Percentiles rank a stretch among this genome's conserved stretches.
Conservation (phyloP, 331 rosid genomes). For the Spiraea crenata region DNA sequence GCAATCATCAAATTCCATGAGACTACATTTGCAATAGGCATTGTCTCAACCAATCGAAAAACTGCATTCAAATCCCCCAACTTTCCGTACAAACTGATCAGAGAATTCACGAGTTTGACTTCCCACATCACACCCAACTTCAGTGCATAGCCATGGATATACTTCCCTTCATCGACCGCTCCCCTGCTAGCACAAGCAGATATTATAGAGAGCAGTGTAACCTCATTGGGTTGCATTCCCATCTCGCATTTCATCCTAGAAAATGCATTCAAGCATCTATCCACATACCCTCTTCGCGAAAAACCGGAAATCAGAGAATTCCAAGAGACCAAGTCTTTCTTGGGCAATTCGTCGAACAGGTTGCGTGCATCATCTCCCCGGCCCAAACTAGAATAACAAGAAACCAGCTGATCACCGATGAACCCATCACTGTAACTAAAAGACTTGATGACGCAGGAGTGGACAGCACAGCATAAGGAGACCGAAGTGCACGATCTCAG, state of each 20-base stretch:
- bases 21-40: conserved; percentile 15
- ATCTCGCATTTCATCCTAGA: conserved; percentile 34
- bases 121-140: conserved; percentile 25
- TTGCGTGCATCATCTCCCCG: conserved; percentile 29
- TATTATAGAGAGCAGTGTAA: conserved; percentile 11
- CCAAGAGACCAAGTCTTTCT: conserved; percentile 58
- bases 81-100: conserved; percentile 22
- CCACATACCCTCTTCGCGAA: conserved; percentile 27
- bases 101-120: conserved; percentile 22
- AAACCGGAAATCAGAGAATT: conserved; percentile 50
- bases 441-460: conserved; percentile 18
- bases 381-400: conserved; percentile 16
- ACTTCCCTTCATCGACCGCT: conserved; percentile 21
- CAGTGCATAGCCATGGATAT: conserved; percentile 13
- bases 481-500: conserved; percentile 8
- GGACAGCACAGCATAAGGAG: conserved; percentile 15
- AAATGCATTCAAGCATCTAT: conserved; percentile 28
- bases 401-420: conserved; percentile 21
- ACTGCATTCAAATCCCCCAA: conserved; percentile 7
- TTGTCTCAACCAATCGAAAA: conserved; percentile 14
- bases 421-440: conserved; percentile 18
- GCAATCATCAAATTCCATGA: conserved; percentile 24
- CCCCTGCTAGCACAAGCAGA: conserved; percentile 23
- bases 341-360: conserved; percentile 50
- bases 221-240: conserved; percentile 46